phyloP scores from a whole-genome alignment of 2,329 filamentous ascomycete species.

The Blastomyces parvus region DNA sequence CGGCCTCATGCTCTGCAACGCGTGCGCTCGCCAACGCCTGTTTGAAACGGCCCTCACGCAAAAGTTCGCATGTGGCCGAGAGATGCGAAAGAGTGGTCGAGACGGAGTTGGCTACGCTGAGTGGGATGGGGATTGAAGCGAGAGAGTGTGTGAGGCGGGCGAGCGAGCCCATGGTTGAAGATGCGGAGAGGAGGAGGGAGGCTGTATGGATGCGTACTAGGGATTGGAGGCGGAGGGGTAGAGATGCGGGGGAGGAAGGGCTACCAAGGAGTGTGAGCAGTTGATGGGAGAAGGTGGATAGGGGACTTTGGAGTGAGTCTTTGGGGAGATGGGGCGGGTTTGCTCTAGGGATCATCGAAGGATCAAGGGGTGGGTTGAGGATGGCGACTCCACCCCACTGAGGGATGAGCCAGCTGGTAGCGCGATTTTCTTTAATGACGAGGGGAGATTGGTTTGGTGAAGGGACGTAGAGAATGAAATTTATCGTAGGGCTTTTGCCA shows the following conservation, averaged over 20 bases:
- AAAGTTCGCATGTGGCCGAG: slow-evolving; percentile 61
- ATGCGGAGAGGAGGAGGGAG: slow-evolving; percentile 76
- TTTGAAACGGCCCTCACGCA: slow-evolving; percentile 53
- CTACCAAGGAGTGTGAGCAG: slow-evolving; percentile 79
- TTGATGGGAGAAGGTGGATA: slow-evolving; percentile 86
- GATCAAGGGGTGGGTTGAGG: slow-evolving; percentile 44
- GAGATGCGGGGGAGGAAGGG: slow-evolving; percentile 64
- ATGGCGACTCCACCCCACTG: slow-evolving; percentile 83
- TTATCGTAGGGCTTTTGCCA: slow-evolving; percentile 83
- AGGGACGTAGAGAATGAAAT: slow-evolving; percentile 88
- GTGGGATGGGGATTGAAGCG: slow-evolving; percentile 82
- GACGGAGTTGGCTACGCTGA: slow-evolving; percentile 76
- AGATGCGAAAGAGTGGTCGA: slow-evolving; percentile 69
- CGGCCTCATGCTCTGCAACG: slow-evolving; percentile 77
- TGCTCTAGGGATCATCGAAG: slow-evolving; percentile 22
- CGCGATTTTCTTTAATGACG: slow-evolving; percentile 48
- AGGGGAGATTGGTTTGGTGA: slow-evolving; percentile 55
- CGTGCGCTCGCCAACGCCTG: slow-evolving; percentile 68
- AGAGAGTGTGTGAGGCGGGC: slow-evolving; percentile 75
- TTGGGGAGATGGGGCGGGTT: slow-evolving; percentile 47
- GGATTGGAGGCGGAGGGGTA: slow-evolving; percentile 76
- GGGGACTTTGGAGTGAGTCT: slow-evolving; percentile 62
- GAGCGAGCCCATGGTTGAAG: slow-evolving; percentile 85
- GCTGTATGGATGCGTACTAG: slow-evolving; percentile 77
- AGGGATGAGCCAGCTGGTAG: slow-evolving; percentile 82